These are phyloP conservation scores for Zizania palustris DNA, from an alignment of 202 grass and related monocot genomes.

Conservation along the genomic window DNA sequence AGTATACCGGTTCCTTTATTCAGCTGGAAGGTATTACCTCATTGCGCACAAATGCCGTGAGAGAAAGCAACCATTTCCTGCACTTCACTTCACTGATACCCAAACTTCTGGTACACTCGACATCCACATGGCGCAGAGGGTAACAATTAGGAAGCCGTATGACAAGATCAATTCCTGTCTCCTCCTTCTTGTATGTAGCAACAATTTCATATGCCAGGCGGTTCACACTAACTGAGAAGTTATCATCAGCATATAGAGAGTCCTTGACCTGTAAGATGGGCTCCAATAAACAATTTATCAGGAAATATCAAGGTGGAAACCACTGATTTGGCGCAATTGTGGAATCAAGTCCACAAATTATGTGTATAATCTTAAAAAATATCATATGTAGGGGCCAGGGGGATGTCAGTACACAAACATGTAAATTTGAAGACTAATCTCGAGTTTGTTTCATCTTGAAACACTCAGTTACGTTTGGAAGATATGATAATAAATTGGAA, in stretches of 20 bases:
- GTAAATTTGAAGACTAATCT: too few species aligned
- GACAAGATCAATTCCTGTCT: constrained; percentile 92
- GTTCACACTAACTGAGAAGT: constrained; percentile 87
- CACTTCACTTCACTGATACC: constrained; percentile 91
- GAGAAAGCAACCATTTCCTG: constrained; percentile 91
- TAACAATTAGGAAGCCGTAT: constrained; percentile 83
- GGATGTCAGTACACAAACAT: too few species aligned
- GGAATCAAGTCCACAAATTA: too few species aligned
- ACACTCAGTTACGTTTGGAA: too few species aligned
- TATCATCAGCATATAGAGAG: constrained; percentile 67
- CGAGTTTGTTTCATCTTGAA: too few species aligned
- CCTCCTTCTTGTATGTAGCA: constrained; percentile 98
- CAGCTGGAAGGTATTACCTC: constrained; percentile 47
- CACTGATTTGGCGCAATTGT: not conserved
- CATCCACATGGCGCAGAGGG: constrained; percentile 83
- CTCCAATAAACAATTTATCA: not conserved
- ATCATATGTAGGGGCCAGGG: too few species aligned
- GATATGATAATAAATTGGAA: not conserved
- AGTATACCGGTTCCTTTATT: not conserved
- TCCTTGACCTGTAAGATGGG: constrained; percentile 69
- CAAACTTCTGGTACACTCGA: constrained; percentile 85
- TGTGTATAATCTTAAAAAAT: too few species aligned
- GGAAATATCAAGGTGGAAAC: not conserved
- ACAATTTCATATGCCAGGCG: constrained; percentile 77
- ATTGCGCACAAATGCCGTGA: constrained; percentile 82